Evolutionary conservation across 1,284 basidiomycete species (phyloP).

Genomic region (Omphalotus olearius): DNA sequence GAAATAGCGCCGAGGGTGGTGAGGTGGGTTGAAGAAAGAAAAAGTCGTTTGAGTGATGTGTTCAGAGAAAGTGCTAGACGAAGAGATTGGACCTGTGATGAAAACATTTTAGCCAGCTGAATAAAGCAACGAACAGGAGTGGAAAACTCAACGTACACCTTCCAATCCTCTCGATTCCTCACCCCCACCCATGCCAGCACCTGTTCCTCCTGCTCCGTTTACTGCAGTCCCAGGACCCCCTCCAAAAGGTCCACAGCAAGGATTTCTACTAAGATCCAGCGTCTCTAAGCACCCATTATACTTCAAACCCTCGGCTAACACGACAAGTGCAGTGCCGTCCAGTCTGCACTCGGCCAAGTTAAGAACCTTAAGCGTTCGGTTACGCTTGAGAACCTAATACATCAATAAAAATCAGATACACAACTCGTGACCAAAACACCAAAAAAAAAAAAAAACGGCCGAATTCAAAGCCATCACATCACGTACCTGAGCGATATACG

Average conservation of each 20-base stretch:
- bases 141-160: conserved; percentile 4
- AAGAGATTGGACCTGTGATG: conserved; percentile 67
- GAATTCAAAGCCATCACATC: too few relatives aligned
- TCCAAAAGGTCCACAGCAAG: conserved; percentile 56
- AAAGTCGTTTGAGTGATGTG: conserved; percentile 87
- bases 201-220: conserved; percentile 10
- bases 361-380: conserved; percentile 90
- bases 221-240: conserved; percentile 82
- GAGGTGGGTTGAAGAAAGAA: conserved; percentile 83
- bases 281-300: conserved; percentile 94
- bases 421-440: conserved; percentile 58
- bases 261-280: conserved; percentile 89
- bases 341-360: conserved; percentile 94
- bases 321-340: conserved; percentile 76
- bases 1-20: conserved; percentile 88
- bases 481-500: background rate
- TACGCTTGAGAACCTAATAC: conserved; percentile 87
- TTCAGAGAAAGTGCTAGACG: conserved; percentile 93
- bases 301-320: conserved; percentile 91
- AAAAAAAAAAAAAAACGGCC: conserved; percentile 11
- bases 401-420: conserved; percentile 75
- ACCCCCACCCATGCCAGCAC: background rate
- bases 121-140: background rate
- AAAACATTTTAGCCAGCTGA: background rate
- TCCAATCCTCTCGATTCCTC: conserved; percentile 5